These are phyloP conservation scores for Neurospora sublineolata DNA, from an alignment of 495 filamentous ascomycete genomes.

Conservation along the genomic window DNA sequence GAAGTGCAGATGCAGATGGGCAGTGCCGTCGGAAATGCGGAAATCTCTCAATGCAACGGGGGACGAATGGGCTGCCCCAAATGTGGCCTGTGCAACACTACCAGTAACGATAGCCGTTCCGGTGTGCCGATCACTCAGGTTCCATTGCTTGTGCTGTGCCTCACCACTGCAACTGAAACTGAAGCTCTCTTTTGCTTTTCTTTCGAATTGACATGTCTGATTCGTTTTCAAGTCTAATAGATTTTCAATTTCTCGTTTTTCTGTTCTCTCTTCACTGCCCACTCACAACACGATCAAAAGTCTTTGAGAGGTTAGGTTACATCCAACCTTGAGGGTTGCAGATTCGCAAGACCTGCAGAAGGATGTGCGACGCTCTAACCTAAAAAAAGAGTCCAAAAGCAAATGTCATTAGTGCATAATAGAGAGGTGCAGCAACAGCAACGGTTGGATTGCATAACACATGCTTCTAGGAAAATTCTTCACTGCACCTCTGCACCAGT, in stretches of 20 bases:
- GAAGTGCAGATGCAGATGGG: background rate
- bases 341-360: background rate
- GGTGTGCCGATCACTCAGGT: background rate
- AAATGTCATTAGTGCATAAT: background rate
- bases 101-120: background rate
- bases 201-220: background rate
- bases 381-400: background rate
- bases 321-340: background rate
- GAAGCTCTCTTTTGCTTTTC: background rate
- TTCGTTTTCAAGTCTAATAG: background rate
- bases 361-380: background rate
- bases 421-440: too few relatives aligned
- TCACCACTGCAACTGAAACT: background rate
- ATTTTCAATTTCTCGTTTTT: background rate
- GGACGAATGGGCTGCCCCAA: background rate
- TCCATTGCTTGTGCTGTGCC: background rate
- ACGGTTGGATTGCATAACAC: background rate
- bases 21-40: background rate
- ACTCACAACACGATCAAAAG: background rate
- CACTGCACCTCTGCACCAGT: background rate
- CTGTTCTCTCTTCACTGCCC: background rate
- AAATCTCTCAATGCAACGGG: background rate
- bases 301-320: background rate
- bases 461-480: background rate
- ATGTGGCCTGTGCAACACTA: background rate